Conservation (phyloP, 192 early-diverging fungal species). For the Pecoramyces ruminantium region DNA sequence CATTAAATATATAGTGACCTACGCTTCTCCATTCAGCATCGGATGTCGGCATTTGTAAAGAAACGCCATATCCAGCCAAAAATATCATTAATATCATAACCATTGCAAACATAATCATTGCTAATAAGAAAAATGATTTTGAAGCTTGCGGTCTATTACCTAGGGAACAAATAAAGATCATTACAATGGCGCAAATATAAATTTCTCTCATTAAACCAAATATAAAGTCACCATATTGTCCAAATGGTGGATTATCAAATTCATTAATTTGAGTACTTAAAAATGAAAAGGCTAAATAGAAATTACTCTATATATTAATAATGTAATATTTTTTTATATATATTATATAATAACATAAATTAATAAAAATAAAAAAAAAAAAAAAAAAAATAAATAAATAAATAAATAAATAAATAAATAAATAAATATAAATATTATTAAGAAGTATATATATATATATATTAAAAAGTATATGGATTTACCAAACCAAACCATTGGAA, state of each 20-base stretch:
- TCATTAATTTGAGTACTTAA: constrained; percentile 24
- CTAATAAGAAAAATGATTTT: constrained; percentile 47
- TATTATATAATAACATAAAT: too few relatives aligned
- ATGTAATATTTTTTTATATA: too few relatives aligned
- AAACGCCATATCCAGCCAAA: constrained; percentile 8
- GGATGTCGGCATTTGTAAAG: neutral
- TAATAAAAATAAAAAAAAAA: too few relatives aligned
- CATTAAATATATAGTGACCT: neutral
- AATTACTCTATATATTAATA: constrained; percentile 54
- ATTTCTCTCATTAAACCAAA: constrained; percentile 52
- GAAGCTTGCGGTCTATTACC: constrained; percentile 93
- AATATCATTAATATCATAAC: constrained; percentile 74
- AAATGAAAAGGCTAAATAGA: constrained; percentile 83
- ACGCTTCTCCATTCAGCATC: neutral
- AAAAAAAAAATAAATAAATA: too few relatives aligned
- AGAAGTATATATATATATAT: too few relatives aligned
- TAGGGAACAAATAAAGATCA: constrained; percentile 75
- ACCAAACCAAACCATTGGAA: constrained; percentile 85
- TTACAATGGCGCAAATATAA: constrained; percentile 66
- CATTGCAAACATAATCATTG: constrained; percentile 64
- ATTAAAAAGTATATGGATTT: constrained; percentile 3
- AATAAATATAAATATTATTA: too few relatives aligned
- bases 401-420: too few relatives aligned
- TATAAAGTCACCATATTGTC: constrained; percentile 31
- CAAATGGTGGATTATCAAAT: constrained; percentile 8